These are phyloP conservation scores for Penicillium parvum DNA, from an alignment of 495 filamentous ascomycete genomes.

Conservation along the genomic window DNA sequence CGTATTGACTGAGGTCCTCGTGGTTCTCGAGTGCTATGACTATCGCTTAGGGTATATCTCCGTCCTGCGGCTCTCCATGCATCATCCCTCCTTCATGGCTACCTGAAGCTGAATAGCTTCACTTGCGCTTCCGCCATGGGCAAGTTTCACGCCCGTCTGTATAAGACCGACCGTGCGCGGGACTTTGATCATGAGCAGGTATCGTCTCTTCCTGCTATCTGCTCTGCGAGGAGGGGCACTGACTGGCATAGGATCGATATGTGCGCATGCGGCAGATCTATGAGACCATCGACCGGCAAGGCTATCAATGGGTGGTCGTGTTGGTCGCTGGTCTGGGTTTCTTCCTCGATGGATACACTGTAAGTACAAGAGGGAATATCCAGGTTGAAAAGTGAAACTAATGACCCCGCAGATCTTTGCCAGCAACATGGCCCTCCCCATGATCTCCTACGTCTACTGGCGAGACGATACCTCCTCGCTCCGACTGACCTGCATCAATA, in stretches of 20 bases:
- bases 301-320: conserved; percentile 46
- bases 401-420: conserved; percentile 48
- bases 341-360: conserved; percentile 65
- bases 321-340: conserved; percentile 63
- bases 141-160: conserved; percentile 38
- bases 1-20: conserved; percentile 11
- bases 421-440: conserved; percentile 60
- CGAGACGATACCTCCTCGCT: conserved; percentile 34
- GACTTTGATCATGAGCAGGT: conserved; percentile 50
- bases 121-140: conserved; percentile 20
- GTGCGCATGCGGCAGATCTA: conserved; percentile 47
- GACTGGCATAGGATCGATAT: conserved; percentile 38
- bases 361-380: conserved; percentile 24
- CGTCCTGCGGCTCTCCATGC: neutral
- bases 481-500: conserved; percentile 51
- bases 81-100: neutral
- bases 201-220: too few species aligned
- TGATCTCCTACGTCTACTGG: conserved; percentile 62
- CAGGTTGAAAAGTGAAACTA: neutral
- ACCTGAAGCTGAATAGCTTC: too few species aligned
- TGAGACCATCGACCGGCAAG: conserved; percentile 46
- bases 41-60: conserved; percentile 2
- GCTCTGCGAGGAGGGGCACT: neutral
- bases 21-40: neutral
- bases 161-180: conserved; percentile 46